phyloP scores from a whole-genome alignment of 1,139 yeast species.

The Saccharomycopsis hybrid region DNA sequence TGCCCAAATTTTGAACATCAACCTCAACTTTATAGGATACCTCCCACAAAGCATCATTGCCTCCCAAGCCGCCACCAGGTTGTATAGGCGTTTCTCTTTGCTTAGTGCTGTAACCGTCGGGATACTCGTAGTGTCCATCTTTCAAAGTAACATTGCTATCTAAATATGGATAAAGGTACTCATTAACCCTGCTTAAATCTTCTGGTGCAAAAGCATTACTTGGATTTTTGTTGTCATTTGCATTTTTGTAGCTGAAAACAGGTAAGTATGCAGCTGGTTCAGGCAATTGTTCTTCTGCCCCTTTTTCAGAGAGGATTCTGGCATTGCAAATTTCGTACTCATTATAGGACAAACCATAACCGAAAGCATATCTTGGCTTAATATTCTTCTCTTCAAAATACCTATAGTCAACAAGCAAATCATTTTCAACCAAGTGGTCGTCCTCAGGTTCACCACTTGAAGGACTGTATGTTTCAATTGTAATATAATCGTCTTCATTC shows the following conservation, averaged over 20 bases:
- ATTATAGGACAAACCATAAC: constrained; percentile 32
- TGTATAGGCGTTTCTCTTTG: constrained; percentile 34
- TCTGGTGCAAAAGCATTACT: constrained; percentile 48
- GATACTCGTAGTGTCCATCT: constrained; percentile 36
- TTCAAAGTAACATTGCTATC: constrained; percentile 34
- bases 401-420: constrained; percentile 27
- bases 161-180: constrained; percentile 45
- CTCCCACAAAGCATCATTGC: constrained; percentile 40
- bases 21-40: constrained; percentile 43
- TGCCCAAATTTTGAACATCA: constrained; percentile 45
- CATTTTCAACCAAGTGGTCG: constrained; percentile 37
- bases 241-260: constrained; percentile 35
- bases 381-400: constrained; percentile 50
- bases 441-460: constrained; percentile 40
- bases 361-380: constrained; percentile 54
- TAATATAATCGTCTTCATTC: constrained; percentile 46
- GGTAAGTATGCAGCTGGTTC: constrained; percentile 16
- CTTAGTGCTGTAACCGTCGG: constrained; percentile 43
- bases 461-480: constrained; percentile 37
- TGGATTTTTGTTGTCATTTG: constrained; percentile 44
- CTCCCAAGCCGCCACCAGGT: constrained; percentile 57
- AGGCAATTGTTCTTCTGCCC: constrained; percentile 36
- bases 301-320: constrained; percentile 13
- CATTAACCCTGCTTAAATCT: constrained; percentile 47
- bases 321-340: constrained; percentile 22